Percentiles rank a stretch among this genome's conserved stretches.
Evolutionary conservation across 306 rosid genomes (phyloP).

Genomic region (Gynostemma pentaphyllum): DNA sequence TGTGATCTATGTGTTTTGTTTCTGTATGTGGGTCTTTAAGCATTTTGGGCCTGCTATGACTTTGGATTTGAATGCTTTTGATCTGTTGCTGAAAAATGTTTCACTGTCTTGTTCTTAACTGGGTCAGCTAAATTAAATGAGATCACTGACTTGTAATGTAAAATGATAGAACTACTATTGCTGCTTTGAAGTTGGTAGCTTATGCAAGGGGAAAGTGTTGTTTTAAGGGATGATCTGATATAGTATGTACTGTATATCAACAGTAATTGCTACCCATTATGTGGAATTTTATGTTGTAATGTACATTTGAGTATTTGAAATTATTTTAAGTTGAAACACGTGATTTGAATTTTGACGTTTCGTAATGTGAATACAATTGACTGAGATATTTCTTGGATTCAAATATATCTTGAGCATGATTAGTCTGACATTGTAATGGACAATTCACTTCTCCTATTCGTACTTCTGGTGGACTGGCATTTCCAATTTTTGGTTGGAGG

Average conservation of each 20-base stretch:
- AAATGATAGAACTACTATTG: not conserved
- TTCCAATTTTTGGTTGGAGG: not conserved
- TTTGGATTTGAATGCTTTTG: slow-evolving; percentile 1
- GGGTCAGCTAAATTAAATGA: not conserved
- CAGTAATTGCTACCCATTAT: not conserved
- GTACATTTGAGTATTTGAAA: not conserved
- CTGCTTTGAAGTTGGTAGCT: not conserved
- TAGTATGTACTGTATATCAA: not conserved
- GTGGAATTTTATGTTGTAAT: not conserved
- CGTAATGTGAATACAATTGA: no score
- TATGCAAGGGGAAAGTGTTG: not conserved
- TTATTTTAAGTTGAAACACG: not conserved
- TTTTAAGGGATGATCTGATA: not conserved
- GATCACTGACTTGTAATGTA: not conserved
- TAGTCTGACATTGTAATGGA: not conserved
- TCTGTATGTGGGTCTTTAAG: not conserved
- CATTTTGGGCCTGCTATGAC: not conserved
- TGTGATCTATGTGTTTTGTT: slow-evolving; percentile 1
- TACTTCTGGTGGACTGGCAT: not conserved
- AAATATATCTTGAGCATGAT: no score
- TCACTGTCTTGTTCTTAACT: not conserved
- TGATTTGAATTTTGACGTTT: not conserved
- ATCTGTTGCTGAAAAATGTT: not conserved
- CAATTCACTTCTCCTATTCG: not conserved
- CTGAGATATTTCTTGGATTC: no score